Evolutionary conservation across 805 yeast genomes (phyloP).

Genomic region (Saturnispora halmiae): DNA sequence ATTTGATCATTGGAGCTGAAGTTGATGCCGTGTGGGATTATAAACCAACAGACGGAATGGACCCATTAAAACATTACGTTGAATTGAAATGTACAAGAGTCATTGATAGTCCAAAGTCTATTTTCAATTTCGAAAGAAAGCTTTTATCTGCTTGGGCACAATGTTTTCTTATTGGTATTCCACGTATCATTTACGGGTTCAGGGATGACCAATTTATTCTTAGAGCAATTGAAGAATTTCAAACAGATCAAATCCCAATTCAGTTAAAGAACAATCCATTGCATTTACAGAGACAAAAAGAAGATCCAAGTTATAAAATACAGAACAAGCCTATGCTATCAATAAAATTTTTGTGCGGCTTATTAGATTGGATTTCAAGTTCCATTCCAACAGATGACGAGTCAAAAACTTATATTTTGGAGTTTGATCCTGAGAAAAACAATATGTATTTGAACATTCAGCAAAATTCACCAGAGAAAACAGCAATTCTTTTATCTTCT

Average conservation of each 20-base stretch:
- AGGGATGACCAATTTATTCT: conserved; percentile 65
- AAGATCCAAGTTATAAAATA: conserved; percentile 31
- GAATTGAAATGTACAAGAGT: conserved; percentile 70
- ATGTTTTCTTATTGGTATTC: conserved; percentile 79
- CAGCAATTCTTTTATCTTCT: conserved; percentile 28
- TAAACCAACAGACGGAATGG: conserved; percentile 39
- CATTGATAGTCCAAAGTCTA: conserved; percentile 47
- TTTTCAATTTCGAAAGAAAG: conserved; percentile 63
- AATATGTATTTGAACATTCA: conserved; percentile 41
- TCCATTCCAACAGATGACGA: conserved; percentile 45
- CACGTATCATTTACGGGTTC: conserved; percentile 76
- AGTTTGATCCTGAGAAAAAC: conserved; percentile 44
- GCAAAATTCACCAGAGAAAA: conserved; percentile 32
- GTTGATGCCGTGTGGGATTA: conserved; percentile 87
- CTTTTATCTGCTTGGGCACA: conserved; percentile 86
- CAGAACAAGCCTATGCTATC: conserved; percentile 65
- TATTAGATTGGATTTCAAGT: conserved; percentile 65
- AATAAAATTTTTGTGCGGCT: conserved; percentile 78
- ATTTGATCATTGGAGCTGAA: conserved; percentile 74
- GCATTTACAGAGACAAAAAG: conserved; percentile 21
- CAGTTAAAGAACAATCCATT: conserved; percentile 45
- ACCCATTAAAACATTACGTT: conserved; percentile 62
- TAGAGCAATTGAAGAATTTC: conserved; percentile 60
- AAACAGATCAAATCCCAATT: conserved; percentile 71
- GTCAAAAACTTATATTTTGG: conserved; percentile 41